phyloP scores from a whole-genome alignment of 495 filamentous ascomycete genomes.

The Aspergillus sclerotioniger region DNA sequence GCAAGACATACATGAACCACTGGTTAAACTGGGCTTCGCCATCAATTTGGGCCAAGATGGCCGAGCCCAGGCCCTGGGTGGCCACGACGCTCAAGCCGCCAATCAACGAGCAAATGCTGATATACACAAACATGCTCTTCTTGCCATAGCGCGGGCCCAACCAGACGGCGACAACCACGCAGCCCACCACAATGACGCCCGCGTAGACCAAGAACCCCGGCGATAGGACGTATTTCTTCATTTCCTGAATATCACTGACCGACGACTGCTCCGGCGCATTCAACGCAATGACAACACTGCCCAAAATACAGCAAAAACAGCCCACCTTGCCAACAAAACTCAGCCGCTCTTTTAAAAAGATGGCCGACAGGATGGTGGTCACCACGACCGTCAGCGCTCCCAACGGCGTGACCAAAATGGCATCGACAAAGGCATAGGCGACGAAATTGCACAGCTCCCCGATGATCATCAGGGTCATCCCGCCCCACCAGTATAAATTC shows the following conservation, averaged over 20 bases:
- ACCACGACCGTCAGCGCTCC: constrained; percentile 95
- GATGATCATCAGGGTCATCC: constrained; percentile 96
- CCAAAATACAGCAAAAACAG: constrained; percentile 92
- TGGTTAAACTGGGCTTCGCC: constrained; percentile 89
- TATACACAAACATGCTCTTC: constrained; percentile 95
- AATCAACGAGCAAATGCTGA: constrained; percentile 91
- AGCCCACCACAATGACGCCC: constrained; percentile 76
- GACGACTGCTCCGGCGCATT: constrained; percentile 87
- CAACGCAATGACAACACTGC: constrained; percentile 88
- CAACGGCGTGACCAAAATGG: constrained; percentile 91
- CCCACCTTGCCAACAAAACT: constrained; percentile 96
- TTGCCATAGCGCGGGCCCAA: constrained; percentile 88
- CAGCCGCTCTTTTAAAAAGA: constrained; percentile 93
- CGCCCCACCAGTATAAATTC: constrained; percentile 92
- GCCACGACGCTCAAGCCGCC: constrained; percentile 93
- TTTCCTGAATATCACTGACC: constrained; percentile 85
- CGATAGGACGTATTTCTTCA: constrained; percentile 83
- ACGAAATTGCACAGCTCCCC: constrained; percentile 98
- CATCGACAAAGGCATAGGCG: constrained; percentile 95
- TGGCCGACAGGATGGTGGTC: constrained; percentile 87
- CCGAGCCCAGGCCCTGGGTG: constrained; percentile 90
- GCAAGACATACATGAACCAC: constrained; percentile 91
- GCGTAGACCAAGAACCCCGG: constrained; percentile 86
- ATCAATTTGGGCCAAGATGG: constrained; percentile 80
- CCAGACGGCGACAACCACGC: constrained; percentile 72